phyloP scores from a whole-genome alignment of 768 basidiomycete species.

The Phylloporus sp. region DNA sequence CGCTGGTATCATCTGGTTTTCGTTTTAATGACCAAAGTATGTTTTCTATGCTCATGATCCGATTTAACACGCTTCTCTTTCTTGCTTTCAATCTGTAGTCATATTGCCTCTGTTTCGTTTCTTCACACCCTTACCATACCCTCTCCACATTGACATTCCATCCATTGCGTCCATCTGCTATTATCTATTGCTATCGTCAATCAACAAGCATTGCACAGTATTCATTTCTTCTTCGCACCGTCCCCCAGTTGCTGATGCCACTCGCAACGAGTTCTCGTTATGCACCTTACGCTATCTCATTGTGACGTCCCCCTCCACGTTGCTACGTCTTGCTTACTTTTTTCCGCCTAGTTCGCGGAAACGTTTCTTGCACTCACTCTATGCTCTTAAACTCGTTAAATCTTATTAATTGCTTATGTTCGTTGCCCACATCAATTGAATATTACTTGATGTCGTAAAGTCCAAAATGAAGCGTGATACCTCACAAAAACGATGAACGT shows the following conservation, averaged over 20 bases:
- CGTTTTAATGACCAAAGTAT: conserved; percentile 18
- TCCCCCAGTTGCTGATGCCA: conserved; percentile 10
- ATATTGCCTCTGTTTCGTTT: conserved; percentile 23
- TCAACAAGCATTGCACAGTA: conserved; percentile 12
- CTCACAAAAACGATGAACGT: neutral
- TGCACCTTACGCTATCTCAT: conserved; percentile 17
- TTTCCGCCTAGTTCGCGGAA: conserved; percentile 7
- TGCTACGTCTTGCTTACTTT: conserved; percentile 5
- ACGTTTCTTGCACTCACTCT: neutral
- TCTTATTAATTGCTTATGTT: conserved; percentile 17
- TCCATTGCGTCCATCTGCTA: conserved; percentile 30
- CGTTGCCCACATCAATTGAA: neutral
- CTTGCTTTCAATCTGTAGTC: conserved; percentile 19
- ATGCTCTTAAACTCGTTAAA: conserved; percentile 9
- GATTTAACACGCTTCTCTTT: conserved; percentile 1
- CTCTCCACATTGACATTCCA: conserved; percentile 6
- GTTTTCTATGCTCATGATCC: conserved; percentile 13
- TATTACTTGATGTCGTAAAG: neutral
- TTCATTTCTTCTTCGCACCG: neutral
- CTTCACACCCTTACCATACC: conserved; percentile 13
- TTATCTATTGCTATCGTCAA: conserved; percentile 34
- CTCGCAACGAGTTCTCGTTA: conserved; percentile 18
- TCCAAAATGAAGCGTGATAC: neutral
- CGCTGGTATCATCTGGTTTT: neutral
- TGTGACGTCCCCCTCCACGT: conserved; percentile 16